Evolutionary conservation across 164 flowering plant species (phyloP).

Genomic region (Taxillus chinensis): DNA sequence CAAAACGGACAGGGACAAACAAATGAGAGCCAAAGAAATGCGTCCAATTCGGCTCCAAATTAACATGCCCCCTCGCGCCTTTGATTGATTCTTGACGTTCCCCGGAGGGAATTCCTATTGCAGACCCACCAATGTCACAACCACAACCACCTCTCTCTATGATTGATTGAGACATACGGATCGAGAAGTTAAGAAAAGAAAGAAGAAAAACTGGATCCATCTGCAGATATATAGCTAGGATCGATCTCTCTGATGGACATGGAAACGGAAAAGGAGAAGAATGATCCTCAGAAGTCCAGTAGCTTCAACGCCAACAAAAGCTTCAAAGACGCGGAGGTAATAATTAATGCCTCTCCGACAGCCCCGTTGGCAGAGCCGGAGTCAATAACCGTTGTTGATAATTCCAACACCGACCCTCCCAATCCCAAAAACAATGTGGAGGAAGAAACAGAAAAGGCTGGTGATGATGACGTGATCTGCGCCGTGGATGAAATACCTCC

Average conservation of each 20-base stretch:
- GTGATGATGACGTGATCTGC: not conserved
- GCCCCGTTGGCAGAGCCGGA: not conserved
- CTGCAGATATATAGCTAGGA: not conserved
- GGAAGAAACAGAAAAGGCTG: not conserved
- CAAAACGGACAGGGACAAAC: no score
- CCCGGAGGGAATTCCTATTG: no score
- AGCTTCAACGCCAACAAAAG: constrained; percentile 4
- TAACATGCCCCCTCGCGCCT: no score
- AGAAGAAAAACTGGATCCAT: not conserved
- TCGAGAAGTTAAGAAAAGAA: no score
- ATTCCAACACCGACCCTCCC: constrained; percentile 8
- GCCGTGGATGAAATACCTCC: not conserved
- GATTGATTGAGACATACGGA: no score
- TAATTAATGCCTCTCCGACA: no score
- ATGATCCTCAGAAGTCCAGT: constrained; percentile 4
- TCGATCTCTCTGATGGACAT: not conserved
- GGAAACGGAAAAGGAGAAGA: not conserved
- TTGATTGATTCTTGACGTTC: no score
- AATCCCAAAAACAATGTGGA: constrained; percentile 19
- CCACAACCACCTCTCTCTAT: no score
- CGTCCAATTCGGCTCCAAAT: no score
- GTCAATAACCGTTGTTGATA: constrained; percentile 5
- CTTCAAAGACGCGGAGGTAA: constrained; percentile 1
- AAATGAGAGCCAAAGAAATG: no score
- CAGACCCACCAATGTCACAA: no score